Conservation (phyloP, 139 green algal genomes). For the Desmodesmus armatus region DNA sequence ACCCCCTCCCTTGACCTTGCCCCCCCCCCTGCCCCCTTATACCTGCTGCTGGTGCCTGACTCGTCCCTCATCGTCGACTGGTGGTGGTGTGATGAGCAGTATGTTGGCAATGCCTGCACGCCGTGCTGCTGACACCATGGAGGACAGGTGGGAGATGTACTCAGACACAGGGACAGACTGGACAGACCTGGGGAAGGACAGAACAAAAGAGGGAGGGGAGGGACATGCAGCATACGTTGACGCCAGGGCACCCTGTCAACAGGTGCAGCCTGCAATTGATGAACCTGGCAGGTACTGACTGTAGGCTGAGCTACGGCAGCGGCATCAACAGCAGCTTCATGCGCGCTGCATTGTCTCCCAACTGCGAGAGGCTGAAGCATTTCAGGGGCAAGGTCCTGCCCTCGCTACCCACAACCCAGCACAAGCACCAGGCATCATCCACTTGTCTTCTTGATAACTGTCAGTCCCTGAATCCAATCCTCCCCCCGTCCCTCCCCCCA, state of each 20-base stretch:
- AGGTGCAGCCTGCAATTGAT: no score
- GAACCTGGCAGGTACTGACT: background rate
- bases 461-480: background rate
- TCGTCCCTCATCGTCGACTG: conserved; percentile 70
- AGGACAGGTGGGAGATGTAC: conserved; percentile 71
- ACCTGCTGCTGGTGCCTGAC: conserved; percentile 55
- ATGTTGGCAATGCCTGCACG: conserved; percentile 54
- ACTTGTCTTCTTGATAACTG: background rate
- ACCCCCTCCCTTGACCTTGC: background rate
- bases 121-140: conserved; percentile 65
- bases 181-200: no score
- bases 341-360: background rate
- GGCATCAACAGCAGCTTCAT: background rate
- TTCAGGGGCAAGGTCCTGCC: no score
- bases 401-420: background rate
- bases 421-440: no score
- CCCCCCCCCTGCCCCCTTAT: background rate
- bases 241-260: no score
- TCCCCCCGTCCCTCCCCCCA: no score
- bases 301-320: no score
- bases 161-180: conserved; percentile 91
- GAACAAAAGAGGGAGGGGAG: no score
- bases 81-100: conserved; percentile 82
- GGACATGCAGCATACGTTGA: no score
- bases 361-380: no score